phyloP scores from a whole-genome alignment of 495 filamentous ascomycete genomes.

The Neurospora sp. region DNA sequence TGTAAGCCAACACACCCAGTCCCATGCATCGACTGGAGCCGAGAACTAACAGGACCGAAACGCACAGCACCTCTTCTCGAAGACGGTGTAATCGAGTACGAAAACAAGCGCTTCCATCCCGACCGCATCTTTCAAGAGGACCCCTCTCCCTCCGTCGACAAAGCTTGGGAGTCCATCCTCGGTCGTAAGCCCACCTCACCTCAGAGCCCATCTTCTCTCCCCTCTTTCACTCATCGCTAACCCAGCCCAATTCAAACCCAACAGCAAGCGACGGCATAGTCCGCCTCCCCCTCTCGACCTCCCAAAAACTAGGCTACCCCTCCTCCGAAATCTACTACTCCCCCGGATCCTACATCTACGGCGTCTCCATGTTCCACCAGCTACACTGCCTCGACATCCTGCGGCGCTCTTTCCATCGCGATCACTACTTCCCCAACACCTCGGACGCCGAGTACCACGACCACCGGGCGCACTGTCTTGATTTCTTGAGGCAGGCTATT shows the following conservation, averaged over 20 bases:
- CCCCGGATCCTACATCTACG: constrained; percentile 1
- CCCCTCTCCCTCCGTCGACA: background rate
- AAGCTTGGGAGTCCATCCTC: background rate
- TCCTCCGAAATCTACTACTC: background rate
- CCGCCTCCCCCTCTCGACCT: background rate
- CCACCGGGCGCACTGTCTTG: background rate
- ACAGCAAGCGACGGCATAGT: background rate
- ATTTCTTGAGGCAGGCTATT: background rate
- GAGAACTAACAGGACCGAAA: background rate
- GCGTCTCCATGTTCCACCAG: constrained; percentile 17
- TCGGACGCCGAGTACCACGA: background rate
- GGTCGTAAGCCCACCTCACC: background rate
- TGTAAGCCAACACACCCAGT: background rate
- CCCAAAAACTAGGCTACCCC: background rate
- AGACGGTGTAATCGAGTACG: background rate
- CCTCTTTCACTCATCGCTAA: no score
- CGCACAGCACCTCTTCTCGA: background rate
- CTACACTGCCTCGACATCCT: constrained; percentile 13
- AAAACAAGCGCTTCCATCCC: background rate
- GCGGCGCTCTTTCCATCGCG: background rate
- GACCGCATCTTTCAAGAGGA: background rate
- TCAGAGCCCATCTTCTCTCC: no score
- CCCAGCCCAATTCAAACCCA: no score
- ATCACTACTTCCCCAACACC: background rate
- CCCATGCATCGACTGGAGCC: background rate